A percentile compares a stretch with the other conserved stretches of the same genome.
Evolutionary conservation across 2,329 filamentous ascomycete genomes (phyloP).

Genomic region (Hypomyces rosellus): DNA sequence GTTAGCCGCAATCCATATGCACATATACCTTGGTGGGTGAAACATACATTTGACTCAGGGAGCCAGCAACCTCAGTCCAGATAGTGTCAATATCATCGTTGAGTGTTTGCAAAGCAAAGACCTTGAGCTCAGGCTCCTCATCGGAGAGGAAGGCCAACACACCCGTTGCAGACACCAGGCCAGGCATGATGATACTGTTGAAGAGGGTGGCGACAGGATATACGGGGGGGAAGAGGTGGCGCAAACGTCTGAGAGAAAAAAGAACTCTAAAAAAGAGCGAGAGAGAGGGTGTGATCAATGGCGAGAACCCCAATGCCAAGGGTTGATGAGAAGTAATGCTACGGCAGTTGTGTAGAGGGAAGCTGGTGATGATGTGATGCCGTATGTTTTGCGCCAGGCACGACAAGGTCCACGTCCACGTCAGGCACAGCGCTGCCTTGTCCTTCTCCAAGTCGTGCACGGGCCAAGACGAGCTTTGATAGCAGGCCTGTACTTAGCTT

Average conservation of each 20-base stretch:
- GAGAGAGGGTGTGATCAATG: no score
- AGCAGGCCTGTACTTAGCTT: no score
- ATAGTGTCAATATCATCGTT: slow-evolving; percentile 96
- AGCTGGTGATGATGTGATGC: slow-evolving; percentile 17
- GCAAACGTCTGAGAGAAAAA: not conserved
- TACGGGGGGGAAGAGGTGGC: slow-evolving; percentile 1
- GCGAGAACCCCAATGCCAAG: not conserved
- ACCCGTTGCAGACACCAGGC: slow-evolving; percentile 87
- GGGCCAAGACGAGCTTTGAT: slow-evolving; percentile 18
- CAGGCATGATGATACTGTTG: slow-evolving; percentile 61
- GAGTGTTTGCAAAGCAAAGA: slow-evolving; percentile 89
- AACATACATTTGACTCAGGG: slow-evolving; percentile 82
- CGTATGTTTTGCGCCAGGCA: slow-evolving; percentile 24
- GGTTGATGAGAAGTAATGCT: slow-evolving; percentile 13
- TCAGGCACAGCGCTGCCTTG: slow-evolving; percentile 37
- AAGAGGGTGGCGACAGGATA: slow-evolving; percentile 8
- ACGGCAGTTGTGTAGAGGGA: slow-evolving; percentile 3
- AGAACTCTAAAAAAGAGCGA: not conserved
- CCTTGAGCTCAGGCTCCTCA: slow-evolving; percentile 87
- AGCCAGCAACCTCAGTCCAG: slow-evolving; percentile 94
- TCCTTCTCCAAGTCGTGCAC: slow-evolving; percentile 18
- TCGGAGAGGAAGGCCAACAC: slow-evolving; percentile 93
- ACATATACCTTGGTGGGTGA: slow-evolving; percentile 1
- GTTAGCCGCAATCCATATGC: not conserved
- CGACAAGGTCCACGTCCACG: slow-evolving; percentile 37